Base-by-base conservation (phyloP, 495 filamentous ascomycete genomes). In the Durotheca rogersii region DNA sequence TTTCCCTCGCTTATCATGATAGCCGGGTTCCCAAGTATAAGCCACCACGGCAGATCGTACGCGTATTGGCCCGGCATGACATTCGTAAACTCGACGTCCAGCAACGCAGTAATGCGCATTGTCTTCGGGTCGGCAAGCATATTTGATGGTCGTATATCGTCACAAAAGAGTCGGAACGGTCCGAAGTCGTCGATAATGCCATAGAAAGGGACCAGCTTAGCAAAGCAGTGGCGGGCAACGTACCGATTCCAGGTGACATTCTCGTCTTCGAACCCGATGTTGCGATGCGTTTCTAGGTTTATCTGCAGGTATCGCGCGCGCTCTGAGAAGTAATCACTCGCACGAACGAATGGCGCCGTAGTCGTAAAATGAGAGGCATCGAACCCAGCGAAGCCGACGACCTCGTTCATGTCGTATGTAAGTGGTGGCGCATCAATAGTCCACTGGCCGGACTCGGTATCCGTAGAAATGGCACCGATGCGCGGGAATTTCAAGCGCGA, bases 1-100 rank as follows among this genome's bases (percentile, higher is more conserved):
- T 40, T 40, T 40, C n/a, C 37, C 11, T 23, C 17, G 18, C 37
- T 40, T 11, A 40, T 23, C 12, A 14, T n/a, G 37, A 50, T 36
- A 14, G 31, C 65, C 15, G 68, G 68, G 29, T 60, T 54, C 20
- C 53, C 49, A 15, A 74, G 61, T 35, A 74, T 53, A 44, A 76
- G 62, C 69, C 69, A 74, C 67, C 66, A 74, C 39, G 71, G 71
- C 40, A 65, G 67, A 47, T 72, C 67, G 46, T 69, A 69, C 32
- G 56, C 47, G 46, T 70, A 76, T 62, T 74, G 59, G 34, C 66
- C 63, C 19, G 72, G 72, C 64, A 69, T 65, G 46, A 44, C 53
- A 59, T 73, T 69, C 39, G 69, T 69, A 46, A 73, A 76, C 52
- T 74, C 69, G n/a, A 64, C 65, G 58, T 74, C 70, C 40, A 73